Evolutionary conservation across 805 yeast species (phyloP).

Genomic region (Pichia deserticola): DNA sequence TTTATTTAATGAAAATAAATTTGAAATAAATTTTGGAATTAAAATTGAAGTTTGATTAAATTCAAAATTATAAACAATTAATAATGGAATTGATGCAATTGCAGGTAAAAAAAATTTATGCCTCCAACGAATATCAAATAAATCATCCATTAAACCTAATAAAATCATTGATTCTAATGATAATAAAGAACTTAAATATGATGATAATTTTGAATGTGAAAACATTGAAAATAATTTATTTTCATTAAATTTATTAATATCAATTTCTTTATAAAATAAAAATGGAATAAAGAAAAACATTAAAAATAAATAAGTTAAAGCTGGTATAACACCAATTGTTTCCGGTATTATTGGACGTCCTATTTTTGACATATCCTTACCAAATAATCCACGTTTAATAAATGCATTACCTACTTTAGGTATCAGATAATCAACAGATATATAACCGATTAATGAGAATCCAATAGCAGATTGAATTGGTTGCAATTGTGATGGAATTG

Average conservation of each 20-base stretch:
- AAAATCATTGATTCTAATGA: constrained; percentile 79
- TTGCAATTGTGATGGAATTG: constrained; percentile 1
- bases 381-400: constrained; percentile 72
- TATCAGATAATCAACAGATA: constrained; percentile 50
- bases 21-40: constrained; percentile 61
- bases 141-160: constrained; percentile 86
- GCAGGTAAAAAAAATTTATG: constrained; percentile 96
- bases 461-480: constrained; percentile 59
- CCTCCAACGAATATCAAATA: constrained; percentile 95
- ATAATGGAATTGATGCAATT: constrained; percentile 83
- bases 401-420: constrained; percentile 65
- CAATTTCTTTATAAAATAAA: constrained; percentile 54
- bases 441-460: constrained; percentile 60
- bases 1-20: constrained; percentile 28
- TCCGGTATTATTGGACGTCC: constrained; percentile 78
- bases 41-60: constrained; percentile 86
- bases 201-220: constrained; percentile 78
- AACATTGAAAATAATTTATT: constrained; percentile 38
- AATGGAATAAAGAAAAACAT: constrained; percentile 87
- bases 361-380: constrained; percentile 75
- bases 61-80: constrained; percentile 88
- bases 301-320: constrained; percentile 69
- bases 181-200: constrained; percentile 75
- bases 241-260: constrained; percentile 48
- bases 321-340: constrained; percentile 85